Percentiles rank a stretch among this genome's conserved stretches.
These are phyloP conservation scores for Cyclotella sp. DNA, from an alignment of 108 stramenopile genomes.

Conservation along the genomic window DNA sequence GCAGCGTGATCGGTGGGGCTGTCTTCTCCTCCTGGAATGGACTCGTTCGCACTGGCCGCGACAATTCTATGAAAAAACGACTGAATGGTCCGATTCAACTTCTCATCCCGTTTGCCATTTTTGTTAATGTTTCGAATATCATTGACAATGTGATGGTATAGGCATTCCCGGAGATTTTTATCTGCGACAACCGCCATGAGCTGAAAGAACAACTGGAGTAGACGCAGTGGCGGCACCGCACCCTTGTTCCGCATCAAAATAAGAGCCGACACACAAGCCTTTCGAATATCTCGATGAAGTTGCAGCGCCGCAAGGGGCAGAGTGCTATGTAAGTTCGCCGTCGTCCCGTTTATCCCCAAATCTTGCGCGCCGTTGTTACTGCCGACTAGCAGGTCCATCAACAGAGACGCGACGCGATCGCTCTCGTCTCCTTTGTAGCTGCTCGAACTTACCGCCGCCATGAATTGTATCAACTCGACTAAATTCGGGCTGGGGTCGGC, in stretches of 20 bases:
- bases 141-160: slow-evolving; percentile 91
- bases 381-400: slow-evolving; percentile 86
- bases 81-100: slow-evolving; percentile 85
- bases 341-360: slow-evolving; percentile 4
- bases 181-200: slow-evolving; percentile 90
- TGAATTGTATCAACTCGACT: slow-evolving; percentile 90
- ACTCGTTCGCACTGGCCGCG: slow-evolving; percentile 39
- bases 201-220: slow-evolving; percentile 93
- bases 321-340: slow-evolving; percentile 33
- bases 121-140: slow-evolving; percentile 93
- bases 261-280: slow-evolving; percentile 86
- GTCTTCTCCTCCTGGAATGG: slow-evolving; percentile 45
- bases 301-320: slow-evolving; percentile 66
- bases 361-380: slow-evolving; percentile 16
- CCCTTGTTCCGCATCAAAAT: slow-evolving; percentile 94
- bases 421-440: slow-evolving; percentile 81
- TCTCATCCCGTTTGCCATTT: slow-evolving; percentile 79
- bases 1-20: slow-evolving; percentile 76
- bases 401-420: slow-evolving; percentile 73
- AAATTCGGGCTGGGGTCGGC: slow-evolving; percentile 73
- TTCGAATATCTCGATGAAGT: slow-evolving; percentile 89
- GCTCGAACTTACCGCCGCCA: slow-evolving; percentile 80
- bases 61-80: slow-evolving; percentile 85
- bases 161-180: slow-evolving; percentile 83
- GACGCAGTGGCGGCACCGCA: slow-evolving; percentile 73